Conservation (phyloP, 352 stramenopile species). For the Globisporangium abappressorium region DNA sequence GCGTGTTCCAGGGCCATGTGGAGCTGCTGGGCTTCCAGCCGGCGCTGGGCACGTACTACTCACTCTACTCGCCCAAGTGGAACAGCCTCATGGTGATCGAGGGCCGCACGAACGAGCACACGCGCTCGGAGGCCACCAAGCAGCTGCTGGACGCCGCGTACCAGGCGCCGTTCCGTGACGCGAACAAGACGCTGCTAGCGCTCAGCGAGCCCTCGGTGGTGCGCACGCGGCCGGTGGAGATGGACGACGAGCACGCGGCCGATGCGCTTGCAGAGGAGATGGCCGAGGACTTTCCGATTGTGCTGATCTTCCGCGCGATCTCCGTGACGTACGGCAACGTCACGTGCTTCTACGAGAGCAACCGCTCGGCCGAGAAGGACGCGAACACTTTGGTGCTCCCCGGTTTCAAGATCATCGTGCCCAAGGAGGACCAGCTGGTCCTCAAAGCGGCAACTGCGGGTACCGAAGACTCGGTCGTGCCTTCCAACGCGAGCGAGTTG, state of each 20-base stretch:
- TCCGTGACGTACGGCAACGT: slow-evolving; percentile 69
- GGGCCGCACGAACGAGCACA: slow-evolving; percentile 24
- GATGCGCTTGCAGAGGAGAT: slow-evolving; percentile 66
- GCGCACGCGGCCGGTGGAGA: slow-evolving; percentile 23
- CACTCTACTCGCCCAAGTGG: slow-evolving; percentile 82
- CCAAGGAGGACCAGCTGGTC: slow-evolving; percentile 40
- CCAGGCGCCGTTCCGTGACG: slow-evolving; percentile 54
- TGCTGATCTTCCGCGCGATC: slow-evolving; percentile 69
- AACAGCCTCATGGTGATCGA: slow-evolving; percentile 67
- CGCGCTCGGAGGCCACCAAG: slow-evolving; percentile 11
- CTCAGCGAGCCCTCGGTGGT: slow-evolving; percentile 32
- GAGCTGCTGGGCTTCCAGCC: slow-evolving; percentile 69
- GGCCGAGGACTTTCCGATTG: slow-evolving; percentile 55
- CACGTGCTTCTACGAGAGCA: slow-evolving; percentile 70
- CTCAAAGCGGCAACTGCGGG: slow-evolving; percentile 3
- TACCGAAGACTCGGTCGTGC: neutral
- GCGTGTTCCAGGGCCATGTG: slow-evolving; percentile 77
- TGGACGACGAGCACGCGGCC: slow-evolving; percentile 72
- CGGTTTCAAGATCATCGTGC: slow-evolving; percentile 79
- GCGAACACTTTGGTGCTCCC: slow-evolving; percentile 43
- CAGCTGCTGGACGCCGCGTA: slow-evolving; percentile 31
- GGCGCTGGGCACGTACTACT: slow-evolving; percentile 71
- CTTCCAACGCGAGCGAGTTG: slow-evolving; percentile 3
- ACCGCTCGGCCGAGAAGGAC: slow-evolving; percentile 16
- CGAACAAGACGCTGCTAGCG: slow-evolving; percentile 41